Evolutionary conservation across 768 basidiomycete species (phyloP), one percentile per base, ranked within the genome.

Genomic region (Collybia nuda): DNA sequence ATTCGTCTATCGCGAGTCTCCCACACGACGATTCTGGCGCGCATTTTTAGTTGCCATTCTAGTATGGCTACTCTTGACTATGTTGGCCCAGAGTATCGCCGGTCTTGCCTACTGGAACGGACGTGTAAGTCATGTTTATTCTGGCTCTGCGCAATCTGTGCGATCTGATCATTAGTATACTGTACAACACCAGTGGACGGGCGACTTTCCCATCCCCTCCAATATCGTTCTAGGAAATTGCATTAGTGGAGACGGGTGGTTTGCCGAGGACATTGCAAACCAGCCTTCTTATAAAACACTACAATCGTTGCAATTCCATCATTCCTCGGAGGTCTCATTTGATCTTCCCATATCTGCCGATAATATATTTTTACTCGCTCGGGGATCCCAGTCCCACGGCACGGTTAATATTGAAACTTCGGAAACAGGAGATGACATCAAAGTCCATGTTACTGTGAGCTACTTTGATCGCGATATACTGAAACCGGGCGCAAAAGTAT

Each of bases 281-380:
- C 46, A 39, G 17, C 11, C 18, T 12, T 29, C 23, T 32, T 18
- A 26, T 23, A 14, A 19, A n/a, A 22, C 23, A 18, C 7, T 6
- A 9, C 9, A 22, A 22, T 29, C 26, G 5, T 15, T 35, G 26
- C 40, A 23, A 7, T 60, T 52, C 32, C 61, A 51, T 11, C 51
- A 57, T 49, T 44, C 54, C 6, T 50, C 59, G 2, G 44, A 52
- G 11, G 55, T 58, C 6, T 38, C 48, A 6, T 55, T 60, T 14
- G 56, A 62, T 17, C 51, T 62, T 17, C 57, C 59, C 3, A 54
- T 57, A 9, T 62, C 67, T 4, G 55, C 60, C 7, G 53, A 65
- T 17, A 56, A 60, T 3, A 26, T 71, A 14, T 62, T 72, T 28
- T 50, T 72, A 6, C 50, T 68, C 17, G 57, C 68, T 12, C 54